Evolutionary conservation across 2,329 filamentous ascomycete species (phyloP), one percentile per base, ranked within the genome.

Genomic region (Penicillium vulpinum): DNA sequence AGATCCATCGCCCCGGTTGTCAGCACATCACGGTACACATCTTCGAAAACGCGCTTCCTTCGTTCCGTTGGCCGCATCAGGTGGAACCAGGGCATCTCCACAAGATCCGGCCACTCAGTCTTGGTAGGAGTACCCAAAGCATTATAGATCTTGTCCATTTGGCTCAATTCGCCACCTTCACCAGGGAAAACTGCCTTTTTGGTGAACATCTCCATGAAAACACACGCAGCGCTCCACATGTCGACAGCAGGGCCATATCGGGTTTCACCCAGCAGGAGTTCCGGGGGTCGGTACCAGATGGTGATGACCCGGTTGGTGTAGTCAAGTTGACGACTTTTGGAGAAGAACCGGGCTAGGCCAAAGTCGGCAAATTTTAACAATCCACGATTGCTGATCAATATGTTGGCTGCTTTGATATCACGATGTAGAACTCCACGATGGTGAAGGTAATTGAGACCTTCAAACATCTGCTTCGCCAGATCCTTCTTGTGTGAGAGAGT

Each of bases 241-340:
- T 97, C 92, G 15, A 96, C 91, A 2, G 90, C 90, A 0, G 91
- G 90, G 5, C 90, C 91, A 70, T 97, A 97, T 66, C 90, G 86
- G 5, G 92, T 96, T 74, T 96, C 92, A 7, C 92, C 92, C 1
- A 96, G 83, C 0, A 96, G 80, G n/a, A 97, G 82, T 72, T 97
- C 92, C 0, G 92, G 92, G 0, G 91, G 90, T 4, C 92, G 86
- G 73, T 97, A 97, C 95, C 95, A 99, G 63, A 99, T 97, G 2
- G 94, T 99, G 71, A 99, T 96, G 66, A 99, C 95, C 35, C 94
- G 89, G 71, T 99, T 99, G 2, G 94, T 99, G 74, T 99, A 99
- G 73, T 99, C 93, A 45, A 96, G 84, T 73, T 94, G 90, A 59
- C 89, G 87, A 48, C 89, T 88, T 73, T 99, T 99, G 33, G 92